Percentiles rank a stretch among this genome's conserved stretches.
phyloP scores from a whole-genome alignment of 768 basidiomycete species.

The Leccinellum luteum region DNA sequence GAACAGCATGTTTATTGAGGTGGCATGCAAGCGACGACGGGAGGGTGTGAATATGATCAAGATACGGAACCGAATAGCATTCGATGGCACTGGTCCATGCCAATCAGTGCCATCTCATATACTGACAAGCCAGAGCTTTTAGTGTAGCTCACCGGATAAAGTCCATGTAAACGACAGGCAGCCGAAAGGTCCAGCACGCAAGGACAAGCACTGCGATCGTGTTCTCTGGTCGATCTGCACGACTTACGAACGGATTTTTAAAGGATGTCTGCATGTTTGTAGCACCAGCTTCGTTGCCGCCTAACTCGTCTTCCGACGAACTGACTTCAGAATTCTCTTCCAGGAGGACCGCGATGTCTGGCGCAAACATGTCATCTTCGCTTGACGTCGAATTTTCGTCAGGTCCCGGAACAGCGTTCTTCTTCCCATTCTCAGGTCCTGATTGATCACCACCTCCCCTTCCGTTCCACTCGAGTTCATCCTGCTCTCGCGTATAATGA shows the following conservation, averaged over 20 bases:
- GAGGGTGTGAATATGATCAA: constrained; percentile 64
- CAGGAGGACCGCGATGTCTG: constrained; percentile 41
- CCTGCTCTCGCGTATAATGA: constrained; percentile 42
- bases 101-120: constrained; percentile 5
- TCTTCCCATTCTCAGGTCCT: constrained; percentile 18
- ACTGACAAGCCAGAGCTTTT: neutral
- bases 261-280: constrained; percentile 4
- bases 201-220: constrained; percentile 69
- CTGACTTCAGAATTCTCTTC: constrained; percentile 37
- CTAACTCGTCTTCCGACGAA: constrained; percentile 28
- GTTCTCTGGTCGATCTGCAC: constrained; percentile 41
- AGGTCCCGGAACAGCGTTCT: constrained; percentile 6
- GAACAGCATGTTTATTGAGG: constrained; percentile 66
- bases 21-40: constrained; percentile 62
- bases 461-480: constrained; percentile 9
- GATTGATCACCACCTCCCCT: constrained; percentile 1
- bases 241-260: constrained; percentile 20
- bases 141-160: constrained; percentile 56
- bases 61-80: constrained; percentile 72
- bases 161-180: constrained; percentile 76
- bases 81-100: constrained; percentile 60
- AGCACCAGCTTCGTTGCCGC: constrained; percentile 13
- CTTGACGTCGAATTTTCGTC: constrained; percentile 13
- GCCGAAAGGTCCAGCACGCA: constrained; percentile 75
- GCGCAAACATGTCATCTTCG: constrained; percentile 25